phyloP scores from a whole-genome alignment of 345 rosid species.

The Kandelia obovata region DNA sequence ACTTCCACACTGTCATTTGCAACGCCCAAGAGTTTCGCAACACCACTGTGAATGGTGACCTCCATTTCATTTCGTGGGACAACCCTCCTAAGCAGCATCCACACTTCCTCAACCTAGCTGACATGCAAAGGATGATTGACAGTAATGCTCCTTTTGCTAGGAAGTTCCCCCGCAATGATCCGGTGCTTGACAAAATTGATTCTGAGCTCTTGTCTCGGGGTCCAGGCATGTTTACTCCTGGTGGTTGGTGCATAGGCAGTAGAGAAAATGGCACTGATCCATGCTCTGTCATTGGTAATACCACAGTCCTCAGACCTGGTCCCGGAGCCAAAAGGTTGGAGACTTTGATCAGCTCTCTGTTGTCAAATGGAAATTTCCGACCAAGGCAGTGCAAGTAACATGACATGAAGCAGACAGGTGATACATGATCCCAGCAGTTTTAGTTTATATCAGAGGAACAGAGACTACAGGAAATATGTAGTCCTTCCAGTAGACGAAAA shows the following conservation, averaged over 20 bases:
- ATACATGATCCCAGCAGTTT: neutral
- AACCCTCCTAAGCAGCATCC: conserved; percentile 98
- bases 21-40: conserved; percentile 75
- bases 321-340: conserved; percentile 73
- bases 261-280: conserved; percentile 77
- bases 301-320: conserved; percentile 61
- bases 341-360: conserved; percentile 52
- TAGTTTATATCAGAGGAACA: conserved; percentile 8
- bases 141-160: conserved; percentile 92
- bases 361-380: conserved; percentile 66
- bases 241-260: conserved; percentile 93
- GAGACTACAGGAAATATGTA: neutral
- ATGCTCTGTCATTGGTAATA: conserved; percentile 56
- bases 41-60: conserved; percentile 92
- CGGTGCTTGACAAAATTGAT: conserved; percentile 79
- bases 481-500: conserved; percentile 3
- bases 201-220: conserved; percentile 63
- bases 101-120: conserved; percentile 56
- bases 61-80: conserved; percentile 97
- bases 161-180: conserved; percentile 63
- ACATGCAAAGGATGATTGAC: conserved; percentile 62
- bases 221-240: conserved; percentile 62
- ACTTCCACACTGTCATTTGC: conserved; percentile 90
- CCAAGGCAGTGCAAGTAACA: conserved; percentile 72
- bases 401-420: neutral